A percentile compares a stretch with the other conserved stretches of the same genome.
phyloP scores from a whole-genome alignment of 805 yeast species.

The Wickerhamiella azyma region DNA sequence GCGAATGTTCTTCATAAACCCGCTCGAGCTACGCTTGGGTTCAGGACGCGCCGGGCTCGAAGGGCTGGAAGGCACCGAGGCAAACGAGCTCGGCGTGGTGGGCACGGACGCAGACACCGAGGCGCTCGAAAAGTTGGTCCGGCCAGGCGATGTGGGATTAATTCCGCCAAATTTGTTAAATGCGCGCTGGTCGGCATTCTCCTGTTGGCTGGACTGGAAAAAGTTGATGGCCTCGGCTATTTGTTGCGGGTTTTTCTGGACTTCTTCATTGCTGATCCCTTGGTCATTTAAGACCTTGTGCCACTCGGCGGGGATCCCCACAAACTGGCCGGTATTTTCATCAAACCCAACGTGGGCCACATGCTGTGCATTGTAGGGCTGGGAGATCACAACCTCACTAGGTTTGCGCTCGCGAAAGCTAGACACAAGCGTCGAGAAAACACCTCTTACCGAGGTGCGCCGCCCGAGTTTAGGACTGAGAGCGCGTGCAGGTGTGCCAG shows the following conservation, averaged over 20 bases:
- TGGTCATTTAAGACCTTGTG: conserved; percentile 66
- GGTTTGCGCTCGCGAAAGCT: conserved; percentile 6
- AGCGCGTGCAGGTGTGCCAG: neutral
- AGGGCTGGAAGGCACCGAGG: neutral
- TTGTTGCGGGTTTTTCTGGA: conserved; percentile 85
- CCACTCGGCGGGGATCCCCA: conserved; percentile 92
- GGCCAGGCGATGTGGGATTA: too few relatives aligned
- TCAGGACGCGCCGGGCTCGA: conserved; percentile 1
- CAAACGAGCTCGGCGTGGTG: conserved; percentile 1
- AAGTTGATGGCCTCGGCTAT: conserved; percentile 84
- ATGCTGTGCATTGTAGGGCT: conserved; percentile 82
- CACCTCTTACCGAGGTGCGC: neutral
- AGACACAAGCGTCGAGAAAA: conserved; percentile 7
- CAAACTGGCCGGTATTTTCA: conserved; percentile 67
- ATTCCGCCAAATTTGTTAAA: conserved; percentile 18
- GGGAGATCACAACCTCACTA: conserved; percentile 45
- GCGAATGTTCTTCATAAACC: conserved; percentile 7
- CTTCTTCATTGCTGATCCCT: conserved; percentile 80
- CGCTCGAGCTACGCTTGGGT: conserved; percentile 3
- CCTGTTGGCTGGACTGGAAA: conserved; percentile 28
- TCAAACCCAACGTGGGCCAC: conserved; percentile 93
- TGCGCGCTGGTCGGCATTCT: conserved; percentile 15
- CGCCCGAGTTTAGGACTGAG: conserved; percentile 1
- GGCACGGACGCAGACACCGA: neutral
- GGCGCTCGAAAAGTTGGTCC: too few relatives aligned